Base-by-base conservation (phyloP, 331 rosid species). In the Dryas integrifolia region DNA sequence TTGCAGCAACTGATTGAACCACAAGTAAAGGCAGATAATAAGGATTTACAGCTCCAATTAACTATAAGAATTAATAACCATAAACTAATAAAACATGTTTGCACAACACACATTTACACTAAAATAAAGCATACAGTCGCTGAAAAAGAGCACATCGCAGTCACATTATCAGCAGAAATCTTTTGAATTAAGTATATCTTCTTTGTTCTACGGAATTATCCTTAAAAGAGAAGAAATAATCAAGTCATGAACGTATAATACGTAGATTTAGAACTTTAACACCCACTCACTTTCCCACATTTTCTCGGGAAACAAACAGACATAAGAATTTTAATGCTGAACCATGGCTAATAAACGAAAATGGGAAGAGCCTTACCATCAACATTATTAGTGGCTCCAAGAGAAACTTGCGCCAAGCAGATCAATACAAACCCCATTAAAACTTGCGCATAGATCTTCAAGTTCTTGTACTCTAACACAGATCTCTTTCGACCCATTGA, bases 401-500 rank as follows among this genome's bases (percentile, higher is more conserved):
- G 78, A 38, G 87, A 83, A 77, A 90, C 74, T 70, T 79, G 92
- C 0, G 80, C 83, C 44, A 70, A 69, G 69, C 81, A 82, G 83
- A 87, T 79, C 82, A 87, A 73, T 65, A 79, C 15, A 77, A 83
- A 79, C 80, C 85, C 87, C 73, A 86, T 40, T 39, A 85, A 61
- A 76, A 82, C 72, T 72, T 72, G 71, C 39, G 43, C 73, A 47
- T 69, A 70, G 85, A 89, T 85, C 89, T 82, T 82, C 82, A 77
- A 70, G 80, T 76, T 67, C 72, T 69, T 70, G 82, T 10, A 65
- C 81, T 40, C 68, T 61, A 80, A 76, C 49, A 49, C 81, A 84
- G 90, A 90, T 87, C 90, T 86, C 86, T 69, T 76, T 74, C 81
- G 60, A 58, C 88, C 89, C 97, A 87, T 87, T 82, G 84, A 58